A percentile compares a stretch with the other conserved stretches of the same genome.
Evolutionary conservation across 306 rosid genomes (phyloP).

Genomic region (Lablab purpureus): DNA sequence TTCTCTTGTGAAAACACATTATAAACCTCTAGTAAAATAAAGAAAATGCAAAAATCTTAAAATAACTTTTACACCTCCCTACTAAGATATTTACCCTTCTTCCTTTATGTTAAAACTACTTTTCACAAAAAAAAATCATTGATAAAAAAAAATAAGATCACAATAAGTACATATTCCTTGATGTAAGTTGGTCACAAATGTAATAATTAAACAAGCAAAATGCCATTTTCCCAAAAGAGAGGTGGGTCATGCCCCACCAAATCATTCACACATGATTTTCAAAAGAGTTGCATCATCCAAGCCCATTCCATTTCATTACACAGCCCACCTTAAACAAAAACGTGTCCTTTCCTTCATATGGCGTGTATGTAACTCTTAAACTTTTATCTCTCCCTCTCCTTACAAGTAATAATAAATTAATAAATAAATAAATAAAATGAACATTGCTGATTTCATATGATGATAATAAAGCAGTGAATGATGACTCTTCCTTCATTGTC

Average conservation of each 20-base stretch:
- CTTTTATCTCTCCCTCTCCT: neutral
- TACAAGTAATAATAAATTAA: neutral
- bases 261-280: slow-evolving; percentile 57
- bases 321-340: slow-evolving; percentile 46
- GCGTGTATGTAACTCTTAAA: slow-evolving; percentile 40
- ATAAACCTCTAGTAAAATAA: too few relatives aligned
- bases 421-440: neutral
- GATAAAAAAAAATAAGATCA: neutral
- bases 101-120: too few relatives aligned
- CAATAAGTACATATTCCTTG: neutral
- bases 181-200: neutral
- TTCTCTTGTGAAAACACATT: too few relatives aligned
- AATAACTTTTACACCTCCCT: too few relatives aligned
- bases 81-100: too few relatives aligned
- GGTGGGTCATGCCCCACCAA: slow-evolving; percentile 75
- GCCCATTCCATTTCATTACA: slow-evolving; percentile 56
- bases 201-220: slow-evolving; percentile 15
- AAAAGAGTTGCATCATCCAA: slow-evolving; percentile 1
- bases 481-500: slow-evolving; percentile 56
- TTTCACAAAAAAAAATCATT: too few relatives aligned
- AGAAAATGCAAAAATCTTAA: too few relatives aligned
- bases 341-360: slow-evolving; percentile 44
- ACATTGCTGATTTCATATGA: slow-evolving; percentile 16
- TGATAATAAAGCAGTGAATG: slow-evolving; percentile 45
- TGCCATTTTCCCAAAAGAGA: neutral